phyloP scores from a whole-genome alignment of 2,329 filamentous ascomycete species.

The Trichoderma simmonsii region DNA sequence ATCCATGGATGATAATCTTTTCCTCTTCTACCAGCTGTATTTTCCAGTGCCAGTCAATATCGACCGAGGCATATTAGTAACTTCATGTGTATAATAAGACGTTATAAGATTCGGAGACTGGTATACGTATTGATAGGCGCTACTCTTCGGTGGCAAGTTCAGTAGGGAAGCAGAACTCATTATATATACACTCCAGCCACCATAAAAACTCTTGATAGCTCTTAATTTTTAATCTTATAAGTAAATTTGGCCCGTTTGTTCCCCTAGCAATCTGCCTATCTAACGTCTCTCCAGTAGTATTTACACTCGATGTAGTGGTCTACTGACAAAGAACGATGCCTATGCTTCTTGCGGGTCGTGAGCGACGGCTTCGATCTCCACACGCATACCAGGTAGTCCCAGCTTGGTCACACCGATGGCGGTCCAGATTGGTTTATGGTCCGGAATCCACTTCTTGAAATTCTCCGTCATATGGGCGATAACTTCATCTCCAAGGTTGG shows the following conservation, averaged over 20 bases:
- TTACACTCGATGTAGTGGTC: not conserved
- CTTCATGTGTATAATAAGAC: too few relatives aligned
- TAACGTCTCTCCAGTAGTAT: not conserved
- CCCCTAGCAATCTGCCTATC: not conserved
- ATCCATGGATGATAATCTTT: not conserved
- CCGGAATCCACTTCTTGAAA: not conserved
- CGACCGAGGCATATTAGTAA: too few relatives aligned
- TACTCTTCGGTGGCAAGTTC: too few relatives aligned
- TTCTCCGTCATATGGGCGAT: not conserved
- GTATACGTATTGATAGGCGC: too few relatives aligned
- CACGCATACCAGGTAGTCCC: not conserved
- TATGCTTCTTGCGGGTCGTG: not conserved
- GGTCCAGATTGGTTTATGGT: not conserved
- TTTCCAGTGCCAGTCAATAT: too few relatives aligned
- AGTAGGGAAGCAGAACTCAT: too few relatives aligned
- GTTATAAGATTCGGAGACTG: too few relatives aligned
- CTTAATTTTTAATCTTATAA: too few relatives aligned
- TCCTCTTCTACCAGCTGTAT: too few relatives aligned
- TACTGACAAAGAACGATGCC: not conserved
- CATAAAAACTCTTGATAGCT: too few relatives aligned
- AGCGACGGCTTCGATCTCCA: not conserved
- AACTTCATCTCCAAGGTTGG: not conserved
- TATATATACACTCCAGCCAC: too few relatives aligned
- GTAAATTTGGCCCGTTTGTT: too few relatives aligned
- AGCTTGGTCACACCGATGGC: not conserved